phyloP scores from a whole-genome alignment of 805 yeast genomes.

The Ogataea methanolica region DNA sequence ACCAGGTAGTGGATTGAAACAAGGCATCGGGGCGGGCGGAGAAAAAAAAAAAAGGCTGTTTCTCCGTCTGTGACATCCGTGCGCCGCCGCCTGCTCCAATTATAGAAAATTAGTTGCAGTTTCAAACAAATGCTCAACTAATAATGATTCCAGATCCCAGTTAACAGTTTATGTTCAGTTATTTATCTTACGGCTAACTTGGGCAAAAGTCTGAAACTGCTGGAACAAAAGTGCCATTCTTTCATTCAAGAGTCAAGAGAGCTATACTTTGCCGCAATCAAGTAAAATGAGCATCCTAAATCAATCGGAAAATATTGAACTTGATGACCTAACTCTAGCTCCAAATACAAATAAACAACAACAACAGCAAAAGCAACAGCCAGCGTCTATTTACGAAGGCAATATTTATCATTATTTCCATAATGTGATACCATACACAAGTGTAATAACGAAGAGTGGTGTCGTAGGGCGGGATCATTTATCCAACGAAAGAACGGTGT shows the following conservation, averaged over 20 bases:
- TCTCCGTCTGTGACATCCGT: neutral
- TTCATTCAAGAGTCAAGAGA: too few species aligned
- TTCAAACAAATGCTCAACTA: too few species aligned
- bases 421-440: neutral
- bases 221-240: too few species aligned
- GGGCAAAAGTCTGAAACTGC: too few species aligned
- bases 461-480: constrained; percentile 53
- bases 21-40: neutral
- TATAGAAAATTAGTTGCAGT: too few species aligned
- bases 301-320: too few species aligned
- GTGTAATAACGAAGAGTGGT: constrained; percentile 28
- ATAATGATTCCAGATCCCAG: too few species aligned
- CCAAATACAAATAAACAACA: neutral
- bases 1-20: neutral
- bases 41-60: neutral
- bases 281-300: too few species aligned
- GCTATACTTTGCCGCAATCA: too few species aligned
- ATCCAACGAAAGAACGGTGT: constrained; percentile 58
- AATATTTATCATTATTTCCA: neutral
- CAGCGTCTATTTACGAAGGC: neutral
- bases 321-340: too few species aligned
- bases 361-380: neutral
- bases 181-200: too few species aligned
- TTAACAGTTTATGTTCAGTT: too few species aligned
- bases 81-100: neutral